Conservation (phyloP, 371 early-diverging fungal genomes). For the Mucor velutinosus region DNA sequence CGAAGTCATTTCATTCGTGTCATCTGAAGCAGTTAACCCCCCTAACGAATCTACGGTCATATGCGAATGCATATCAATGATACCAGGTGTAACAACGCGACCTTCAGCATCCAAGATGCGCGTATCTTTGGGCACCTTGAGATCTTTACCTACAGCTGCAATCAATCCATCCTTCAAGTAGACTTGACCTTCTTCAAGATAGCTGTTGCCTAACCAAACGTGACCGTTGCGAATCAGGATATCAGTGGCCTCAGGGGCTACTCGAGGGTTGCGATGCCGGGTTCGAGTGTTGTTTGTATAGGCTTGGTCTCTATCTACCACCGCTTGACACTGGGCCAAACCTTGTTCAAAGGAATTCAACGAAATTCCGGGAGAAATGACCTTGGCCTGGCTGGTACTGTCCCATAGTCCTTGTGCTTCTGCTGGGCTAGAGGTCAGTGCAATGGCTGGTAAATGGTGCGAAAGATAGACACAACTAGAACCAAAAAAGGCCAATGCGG, state of each 20-base stretch:
- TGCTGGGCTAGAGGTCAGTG: not conserved
- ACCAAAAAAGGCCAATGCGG: slow-evolving; percentile 33
- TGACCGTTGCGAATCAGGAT: slow-evolving; percentile 59
- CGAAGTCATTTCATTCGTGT: slow-evolving; percentile 74
- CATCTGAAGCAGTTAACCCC: slow-evolving; percentile 49
- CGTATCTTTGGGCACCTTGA: slow-evolving; percentile 38
- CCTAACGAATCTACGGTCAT: slow-evolving; percentile 68
- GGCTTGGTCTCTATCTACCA: slow-evolving; percentile 13
- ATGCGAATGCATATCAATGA: slow-evolving; percentile 85
- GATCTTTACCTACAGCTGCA: slow-evolving; percentile 41
- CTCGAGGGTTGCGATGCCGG: slow-evolving; percentile 47
- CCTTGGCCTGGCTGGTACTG: not conserved
- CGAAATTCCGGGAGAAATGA: slow-evolving; percentile 54
- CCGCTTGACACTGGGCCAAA: slow-evolving; percentile 44
- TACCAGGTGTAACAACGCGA: slow-evolving; percentile 77
- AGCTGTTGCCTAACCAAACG: slow-evolving; percentile 48
- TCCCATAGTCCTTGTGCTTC: slow-evolving; percentile 24
- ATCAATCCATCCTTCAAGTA: slow-evolving; percentile 63
- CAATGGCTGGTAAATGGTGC: slow-evolving; percentile 19
- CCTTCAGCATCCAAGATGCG: slow-evolving; percentile 65
- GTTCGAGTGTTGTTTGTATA: slow-evolving; percentile 29
- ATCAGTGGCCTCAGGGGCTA: slow-evolving; percentile 27
- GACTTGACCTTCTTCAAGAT: slow-evolving; percentile 61
- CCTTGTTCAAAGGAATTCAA: slow-evolving; percentile 44
- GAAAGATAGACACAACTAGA: slow-evolving; percentile 32